Percentiles rank a stretch among this genome's conserved stretches.
Evolutionary conservation across 2,329 filamentous ascomycete species (phyloP).

Genomic region (Botrytis byssoidea): DNA sequence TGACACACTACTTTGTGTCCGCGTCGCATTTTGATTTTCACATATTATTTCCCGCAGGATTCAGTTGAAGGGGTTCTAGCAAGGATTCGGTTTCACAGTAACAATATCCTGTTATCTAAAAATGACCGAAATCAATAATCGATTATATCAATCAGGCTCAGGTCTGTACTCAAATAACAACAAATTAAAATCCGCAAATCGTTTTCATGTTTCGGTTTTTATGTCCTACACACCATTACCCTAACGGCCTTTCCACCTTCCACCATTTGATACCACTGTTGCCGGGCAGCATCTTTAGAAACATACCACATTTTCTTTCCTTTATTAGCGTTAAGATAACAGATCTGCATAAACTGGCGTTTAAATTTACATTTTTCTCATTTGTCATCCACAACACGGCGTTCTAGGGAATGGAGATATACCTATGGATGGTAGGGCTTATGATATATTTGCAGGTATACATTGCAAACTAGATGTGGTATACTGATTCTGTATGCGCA

Average conservation of each 20-base stretch:
- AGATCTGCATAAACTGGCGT: slow-evolving; percentile 14
- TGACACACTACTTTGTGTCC: neutral
- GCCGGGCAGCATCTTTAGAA: slow-evolving; percentile 4
- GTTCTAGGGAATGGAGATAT: slow-evolving; percentile 8
- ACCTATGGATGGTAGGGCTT: slow-evolving; percentile 10
- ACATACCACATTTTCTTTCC: neutral
- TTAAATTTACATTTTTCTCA: neutral
- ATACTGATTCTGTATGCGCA: neutral
- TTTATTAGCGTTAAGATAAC: slow-evolving; percentile 4
- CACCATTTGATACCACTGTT: neutral
- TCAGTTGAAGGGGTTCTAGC: neutral
- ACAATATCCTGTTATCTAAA: neutral
- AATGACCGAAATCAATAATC: neutral
- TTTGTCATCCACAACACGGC: slow-evolving; percentile 2
- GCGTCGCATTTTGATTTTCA: neutral
- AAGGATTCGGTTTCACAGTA: neutral
- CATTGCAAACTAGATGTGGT: slow-evolving; percentile 12
- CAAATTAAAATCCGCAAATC: neutral
- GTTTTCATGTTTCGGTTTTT: neutral
- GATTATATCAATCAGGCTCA: neutral
- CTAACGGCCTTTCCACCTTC: neutral
- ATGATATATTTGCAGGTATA: slow-evolving; percentile 8
- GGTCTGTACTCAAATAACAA: neutral
- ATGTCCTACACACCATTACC: neutral
- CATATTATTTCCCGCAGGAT: neutral